Conservation (phyloP, 352 stramenopile species). For the Phytopythium oedochilum region DNA sequence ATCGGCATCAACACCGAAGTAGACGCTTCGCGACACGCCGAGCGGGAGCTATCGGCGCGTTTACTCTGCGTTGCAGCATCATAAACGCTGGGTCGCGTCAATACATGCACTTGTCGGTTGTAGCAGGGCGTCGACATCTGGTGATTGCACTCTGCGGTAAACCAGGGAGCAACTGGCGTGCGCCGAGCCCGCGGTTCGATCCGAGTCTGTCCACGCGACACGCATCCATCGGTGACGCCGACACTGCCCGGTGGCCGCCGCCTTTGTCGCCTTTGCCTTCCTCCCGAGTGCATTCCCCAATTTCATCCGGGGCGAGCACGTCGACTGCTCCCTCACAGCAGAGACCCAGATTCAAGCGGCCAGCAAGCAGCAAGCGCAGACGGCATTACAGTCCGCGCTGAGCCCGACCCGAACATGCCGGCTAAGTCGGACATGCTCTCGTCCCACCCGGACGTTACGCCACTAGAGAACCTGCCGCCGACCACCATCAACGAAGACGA, state of each 20-base stretch:
- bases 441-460: conserved; percentile 3
- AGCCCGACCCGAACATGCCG: neutral
- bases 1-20: conserved; percentile 1
- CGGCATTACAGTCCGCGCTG: no score
- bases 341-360: neutral
- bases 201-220: no score
- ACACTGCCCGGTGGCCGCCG: no score
- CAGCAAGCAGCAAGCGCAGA: neutral
- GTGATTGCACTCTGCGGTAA: neutral
- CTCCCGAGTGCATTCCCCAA: conserved; percentile 6
- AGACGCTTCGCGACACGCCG: conserved; percentile 4
- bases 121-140: neutral
- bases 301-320: neutral
- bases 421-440: conserved; percentile 1
- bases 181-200: no score
- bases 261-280: no score
- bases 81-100: neutral
- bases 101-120: no score
- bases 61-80: neutral
- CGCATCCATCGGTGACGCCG: no score
- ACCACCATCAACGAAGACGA: conserved; percentile 6
- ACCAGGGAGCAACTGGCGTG: neutral
- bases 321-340: no score
- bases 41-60: neutral
- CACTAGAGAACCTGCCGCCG: neutral